Evolutionary conservation across 176 grass and related monocot genomes (phyloP).

Genomic region (barley (Hordeum vulgare)): DNA sequence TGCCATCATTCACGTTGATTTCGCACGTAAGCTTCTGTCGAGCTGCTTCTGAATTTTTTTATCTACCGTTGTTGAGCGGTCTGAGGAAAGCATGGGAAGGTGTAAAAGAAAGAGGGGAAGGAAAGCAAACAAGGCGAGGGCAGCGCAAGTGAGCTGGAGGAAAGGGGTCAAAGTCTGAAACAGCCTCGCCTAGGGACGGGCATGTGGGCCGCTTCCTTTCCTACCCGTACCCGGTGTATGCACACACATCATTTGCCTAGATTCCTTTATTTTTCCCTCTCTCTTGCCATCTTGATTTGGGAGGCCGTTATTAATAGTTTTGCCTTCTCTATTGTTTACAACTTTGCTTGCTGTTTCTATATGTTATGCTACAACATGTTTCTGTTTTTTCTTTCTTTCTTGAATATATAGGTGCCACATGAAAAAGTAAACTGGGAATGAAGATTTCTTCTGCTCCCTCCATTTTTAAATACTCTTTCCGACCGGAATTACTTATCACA

Average conservation of each 20-base stretch:
- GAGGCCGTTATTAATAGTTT: neutral
- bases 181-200: slow-evolving; percentile 12
- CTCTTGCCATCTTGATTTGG: neutral
- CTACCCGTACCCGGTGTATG: slow-evolving; percentile 35
- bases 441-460: neutral
- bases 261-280: neutral
- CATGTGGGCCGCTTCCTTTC: slow-evolving; percentile 51
- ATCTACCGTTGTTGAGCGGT: slow-evolving; percentile 6
- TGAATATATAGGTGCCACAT: neutral
- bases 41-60: neutral
- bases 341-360: neutral
- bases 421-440: neutral
- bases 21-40: neutral
- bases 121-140: neutral
- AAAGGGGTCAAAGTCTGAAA: slow-evolving; percentile 49
- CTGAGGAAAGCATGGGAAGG: slow-evolving; percentile 4
- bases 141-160: slow-evolving; percentile 55
- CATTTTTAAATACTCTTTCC: too few species aligned
- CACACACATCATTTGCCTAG: slow-evolving; percentile 29
- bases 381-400: neutral
- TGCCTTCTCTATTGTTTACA: neutral
- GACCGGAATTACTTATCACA: too few species aligned
- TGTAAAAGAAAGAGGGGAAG: neutral
- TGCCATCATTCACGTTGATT: neutral
- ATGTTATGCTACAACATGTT: neutral